Percentiles rank a stretch among this genome's conserved stretches.
Conservation (phyloP, 2,329 filamentous ascomycete genomes). For the Trichoderma gracile region DNA sequence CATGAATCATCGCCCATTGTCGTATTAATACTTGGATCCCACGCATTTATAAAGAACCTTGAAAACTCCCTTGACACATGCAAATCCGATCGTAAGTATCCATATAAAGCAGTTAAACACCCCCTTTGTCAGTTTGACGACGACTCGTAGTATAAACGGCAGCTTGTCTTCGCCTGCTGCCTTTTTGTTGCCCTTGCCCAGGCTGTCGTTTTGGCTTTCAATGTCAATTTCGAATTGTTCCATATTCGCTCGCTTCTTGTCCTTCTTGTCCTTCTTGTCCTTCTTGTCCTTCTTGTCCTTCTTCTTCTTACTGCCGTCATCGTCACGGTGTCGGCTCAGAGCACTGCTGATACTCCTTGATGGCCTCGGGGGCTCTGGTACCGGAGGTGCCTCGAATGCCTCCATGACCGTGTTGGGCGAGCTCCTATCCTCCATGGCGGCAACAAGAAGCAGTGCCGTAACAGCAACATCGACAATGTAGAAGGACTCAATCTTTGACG, state of each 20-base stretch:
- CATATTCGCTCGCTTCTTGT: conserved; percentile 44
- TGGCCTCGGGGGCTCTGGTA: conserved; percentile 31
- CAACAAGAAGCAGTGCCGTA: conserved; percentile 60
- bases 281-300: conserved; percentile 50
- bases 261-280: conserved; percentile 50
- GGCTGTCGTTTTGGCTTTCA: conserved; percentile 59
- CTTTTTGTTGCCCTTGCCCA: conserved; percentile 41
- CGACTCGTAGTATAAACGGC: conserved; percentile 50
- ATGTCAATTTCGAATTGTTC: conserved; percentile 63
- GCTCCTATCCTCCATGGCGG: conserved; percentile 57
- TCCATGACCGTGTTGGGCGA: conserved; percentile 43
- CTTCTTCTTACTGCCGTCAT: conserved; percentile 40
- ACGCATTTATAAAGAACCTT: conserved; percentile 54
- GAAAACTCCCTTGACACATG: conserved; percentile 53
- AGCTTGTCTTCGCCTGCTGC: conserved; percentile 50
- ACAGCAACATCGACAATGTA: conserved; percentile 65
- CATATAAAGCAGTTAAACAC: conserved; percentile 61
- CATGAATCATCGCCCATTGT: conserved; percentile 17
- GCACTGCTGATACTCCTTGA: conserved; percentile 35
- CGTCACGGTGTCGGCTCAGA: conserved; percentile 36
- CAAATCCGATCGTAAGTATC: conserved; percentile 57
- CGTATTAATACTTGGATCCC: conserved; percentile 44
- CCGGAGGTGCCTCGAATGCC: conserved; percentile 61
- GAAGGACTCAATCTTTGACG: conserved; percentile 59
- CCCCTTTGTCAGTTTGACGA: conserved; percentile 54